Base-by-base conservation (phyloP, 805 yeast genomes). In the Yueomyces sp. region DNA sequence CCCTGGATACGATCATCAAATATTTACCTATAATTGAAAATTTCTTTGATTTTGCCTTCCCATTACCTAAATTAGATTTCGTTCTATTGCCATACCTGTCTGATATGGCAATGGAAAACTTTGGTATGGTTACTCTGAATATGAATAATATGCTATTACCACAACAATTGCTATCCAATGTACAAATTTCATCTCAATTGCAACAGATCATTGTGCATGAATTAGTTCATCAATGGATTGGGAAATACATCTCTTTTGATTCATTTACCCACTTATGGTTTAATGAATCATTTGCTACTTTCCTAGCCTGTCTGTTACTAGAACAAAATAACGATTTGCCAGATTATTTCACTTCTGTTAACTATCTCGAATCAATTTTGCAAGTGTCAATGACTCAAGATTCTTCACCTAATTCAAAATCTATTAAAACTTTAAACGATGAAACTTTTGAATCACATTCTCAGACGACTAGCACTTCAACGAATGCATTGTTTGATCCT, bases 101-200 rank as follows among this genome's bases (percentile, higher is more conserved):
- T 30, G 90, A 82, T 56, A 83, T 84, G 46, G 94, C 85, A 2
- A 83, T 81, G 78, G 94, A 84, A 56, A 82, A 83, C 56, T 79
- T 81, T 74, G 83, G 85, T 3, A 61, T 81, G 62, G 69, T 84
- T 42, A 74, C 81, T 2, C 67, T 80, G 5, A 70, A 78, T 43
- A 70, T 73, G 42, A 70, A 71, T 40, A 79, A 76, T 49, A 50
- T 73, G 5, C 47, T 74, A 26, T 48, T 69, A 12, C 65, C 70
- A 0, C 65, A 65, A 36, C 29, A 45, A 19, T 51, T 56, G 1
- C 48, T 67, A 38, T 54, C 59, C 3, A 51, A 50, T 39, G 44
- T 51, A 5, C 41, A 49, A 5, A 49, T 55, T 2, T 49, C 55
- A 11, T 59, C 64, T 36, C 66, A 65, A 47, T 53, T 76, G 28